Evolutionary conservation across 345 rosid species (phyloP).

Genomic region (Brassica incana): DNA sequence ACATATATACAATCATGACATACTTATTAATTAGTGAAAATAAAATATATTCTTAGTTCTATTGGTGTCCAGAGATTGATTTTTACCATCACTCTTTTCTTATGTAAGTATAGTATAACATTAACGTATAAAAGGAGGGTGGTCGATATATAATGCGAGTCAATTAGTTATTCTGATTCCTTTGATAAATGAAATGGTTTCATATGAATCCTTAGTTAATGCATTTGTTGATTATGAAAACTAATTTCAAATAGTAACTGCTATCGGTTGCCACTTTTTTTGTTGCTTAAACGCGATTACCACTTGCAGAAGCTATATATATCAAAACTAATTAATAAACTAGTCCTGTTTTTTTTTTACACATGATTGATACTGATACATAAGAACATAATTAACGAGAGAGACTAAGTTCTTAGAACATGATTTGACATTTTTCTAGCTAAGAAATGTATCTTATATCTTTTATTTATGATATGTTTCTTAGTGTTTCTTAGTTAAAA

Average conservation of each 20-base stretch:
- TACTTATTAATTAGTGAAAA: not conserved
- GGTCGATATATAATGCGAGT: not conserved
- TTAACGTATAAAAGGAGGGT: not conserved
- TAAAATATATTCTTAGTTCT: not conserved
- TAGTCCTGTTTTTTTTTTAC: not conserved
- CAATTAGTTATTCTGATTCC: not conserved
- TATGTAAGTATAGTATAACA: not conserved
- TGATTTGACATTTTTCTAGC: too few relatives aligned
- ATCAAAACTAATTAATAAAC: not conserved
- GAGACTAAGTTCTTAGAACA: too few relatives aligned
- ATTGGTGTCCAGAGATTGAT: not conserved
- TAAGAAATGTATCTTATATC: too few relatives aligned
- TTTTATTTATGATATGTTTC: too few relatives aligned
- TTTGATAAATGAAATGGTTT: not conserved
- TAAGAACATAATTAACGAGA: too few relatives aligned
- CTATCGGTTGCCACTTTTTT: not conserved
- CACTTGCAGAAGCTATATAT: not conserved
- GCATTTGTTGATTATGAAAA: not conserved
- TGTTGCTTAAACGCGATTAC: not conserved
- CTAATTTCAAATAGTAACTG: not conserved
- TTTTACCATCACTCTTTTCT: not conserved
- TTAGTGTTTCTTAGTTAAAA: too few relatives aligned
- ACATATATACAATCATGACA: not conserved
- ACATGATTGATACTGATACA: not conserved
- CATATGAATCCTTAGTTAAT: not conserved